Conservation (phyloP, 2,329 filamentous ascomycete species). For the Epichloe bromicola region DNA sequence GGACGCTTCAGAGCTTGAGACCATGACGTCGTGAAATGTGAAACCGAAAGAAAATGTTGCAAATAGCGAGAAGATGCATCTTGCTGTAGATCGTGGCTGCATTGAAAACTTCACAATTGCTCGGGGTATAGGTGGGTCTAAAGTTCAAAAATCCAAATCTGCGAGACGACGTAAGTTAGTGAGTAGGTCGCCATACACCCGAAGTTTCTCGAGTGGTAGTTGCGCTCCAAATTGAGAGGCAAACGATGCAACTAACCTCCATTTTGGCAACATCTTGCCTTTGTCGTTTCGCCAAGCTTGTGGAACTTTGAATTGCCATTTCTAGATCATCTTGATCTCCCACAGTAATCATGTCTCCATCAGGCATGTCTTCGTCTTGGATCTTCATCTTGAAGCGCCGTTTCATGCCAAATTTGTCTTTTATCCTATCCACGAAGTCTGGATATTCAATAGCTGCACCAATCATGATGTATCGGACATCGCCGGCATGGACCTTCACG, state of each 20-base stretch:
- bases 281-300: slow-evolving; percentile 56
- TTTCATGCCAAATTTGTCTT: slow-evolving; percentile 72
- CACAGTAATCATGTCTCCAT: slow-evolving; percentile 92
- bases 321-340: slow-evolving; percentile 93
- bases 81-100: neutral
- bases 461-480: slow-evolving; percentile 89
- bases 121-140: slow-evolving; percentile 17
- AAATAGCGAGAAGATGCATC: neutral
- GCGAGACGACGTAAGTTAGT: slow-evolving; percentile 14
- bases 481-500: slow-evolving; percentile 83
- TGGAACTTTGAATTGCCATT: slow-evolving; percentile 63
- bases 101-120: slow-evolving; percentile 4
- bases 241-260: slow-evolving; percentile 53
- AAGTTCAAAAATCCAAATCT: slow-evolving; percentile 36
- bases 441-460: slow-evolving; percentile 57
- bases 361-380: slow-evolving; percentile 60
- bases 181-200: neutral
- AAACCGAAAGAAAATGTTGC: neutral
- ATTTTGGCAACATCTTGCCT: slow-evolving; percentile 78
- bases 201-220: neutral
- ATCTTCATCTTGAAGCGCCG: slow-evolving; percentile 81
- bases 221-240: neutral
- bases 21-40: slow-evolving; percentile 11
- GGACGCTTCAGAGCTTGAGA: neutral
- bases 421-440: slow-evolving; percentile 66